Base-by-base conservation (phyloP, 805 yeast genomes). In the Wickerhamomyces chambardii region DNA sequence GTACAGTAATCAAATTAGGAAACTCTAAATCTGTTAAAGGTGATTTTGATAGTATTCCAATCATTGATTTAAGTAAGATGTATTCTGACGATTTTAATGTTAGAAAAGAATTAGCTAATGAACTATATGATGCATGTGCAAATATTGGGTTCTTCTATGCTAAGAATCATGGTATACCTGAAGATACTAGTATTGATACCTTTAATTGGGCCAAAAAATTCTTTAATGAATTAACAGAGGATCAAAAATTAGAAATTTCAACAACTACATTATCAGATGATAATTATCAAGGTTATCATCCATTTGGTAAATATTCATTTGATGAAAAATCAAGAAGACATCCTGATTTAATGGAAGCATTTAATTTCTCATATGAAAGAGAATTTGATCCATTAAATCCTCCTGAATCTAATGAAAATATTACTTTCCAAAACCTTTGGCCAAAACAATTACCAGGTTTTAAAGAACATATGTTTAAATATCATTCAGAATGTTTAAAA, bases 341-440 rank as follows among this genome's bases (percentile, higher is more conserved):
- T 28, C 39, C 32, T 11, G 63, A 55, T 34, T 49, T 54, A 30
- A 51, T 48, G 35, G 63, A 58, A 33, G 55, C 59, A 1, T 55
- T 55, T 35, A 54, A 56, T 33, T 37, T 48, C 18, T 50, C 53
- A 18, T 45, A 51, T 26, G 53, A 49, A 31, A 45, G 42, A 29
- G 35, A 33, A n/a, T 46, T 39, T 21, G 42, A 43, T 21, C 33
- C 48, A 12, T 38, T 33, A 15, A 21, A 21, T 10, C 34, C 34
- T 17, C 34, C 34, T 16, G 19, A 27, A 17, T 33, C 46, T 17
- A 36, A 36, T 19, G 40, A 30, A 43, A 54, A 50, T 47, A 32
- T 40, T 30, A 41, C 50, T 2, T 51, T 49, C 28, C 42, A 36
- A 17, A 52, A 53, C 16, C 49, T 44, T 12, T 55, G 56, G 44